These are phyloP conservation scores for Cydonia oblonga DNA, from an alignment of 331 rosid genomes.

Conservation along the genomic window DNA sequence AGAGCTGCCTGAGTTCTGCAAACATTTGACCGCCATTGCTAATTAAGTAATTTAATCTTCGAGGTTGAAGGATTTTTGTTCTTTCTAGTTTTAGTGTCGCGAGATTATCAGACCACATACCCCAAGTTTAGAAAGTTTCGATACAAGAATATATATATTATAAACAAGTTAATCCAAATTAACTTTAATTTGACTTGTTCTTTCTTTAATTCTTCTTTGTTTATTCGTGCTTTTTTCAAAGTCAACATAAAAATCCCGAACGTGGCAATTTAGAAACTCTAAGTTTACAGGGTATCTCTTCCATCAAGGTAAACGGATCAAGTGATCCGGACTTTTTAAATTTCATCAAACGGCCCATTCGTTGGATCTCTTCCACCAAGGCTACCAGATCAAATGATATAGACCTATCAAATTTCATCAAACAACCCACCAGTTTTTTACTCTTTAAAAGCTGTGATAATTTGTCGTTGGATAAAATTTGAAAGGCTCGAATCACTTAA, in stretches of 20 bases:
- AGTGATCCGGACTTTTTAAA: fast-evolving
- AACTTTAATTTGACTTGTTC: background rate
- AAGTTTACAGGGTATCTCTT: no score
- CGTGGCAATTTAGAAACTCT: background rate
- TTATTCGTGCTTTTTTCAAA: no score
- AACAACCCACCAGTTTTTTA: fast-evolving
- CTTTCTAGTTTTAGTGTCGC: background rate
- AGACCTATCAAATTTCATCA: fast-evolving
- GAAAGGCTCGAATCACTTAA: fast-evolving
- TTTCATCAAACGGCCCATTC: fast-evolving
- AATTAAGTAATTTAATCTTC: background rate
- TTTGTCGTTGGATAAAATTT: no score
- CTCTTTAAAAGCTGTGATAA: no score
- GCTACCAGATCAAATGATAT: fast-evolving
- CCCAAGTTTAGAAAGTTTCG: background rate
- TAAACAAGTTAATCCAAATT: background rate
- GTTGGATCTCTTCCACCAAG: no score
- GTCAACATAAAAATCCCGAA: background rate
- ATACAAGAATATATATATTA: background rate
- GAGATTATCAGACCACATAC: background rate
- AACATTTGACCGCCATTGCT: background rate
- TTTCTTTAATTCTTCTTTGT: background rate
- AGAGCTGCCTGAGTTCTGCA: background rate
- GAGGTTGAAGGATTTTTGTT: background rate
- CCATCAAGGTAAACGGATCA: fast-evolving